phyloP scores from a whole-genome alignment of 2,329 filamentous ascomycete genomes.

The Epichloe sibirici region DNA sequence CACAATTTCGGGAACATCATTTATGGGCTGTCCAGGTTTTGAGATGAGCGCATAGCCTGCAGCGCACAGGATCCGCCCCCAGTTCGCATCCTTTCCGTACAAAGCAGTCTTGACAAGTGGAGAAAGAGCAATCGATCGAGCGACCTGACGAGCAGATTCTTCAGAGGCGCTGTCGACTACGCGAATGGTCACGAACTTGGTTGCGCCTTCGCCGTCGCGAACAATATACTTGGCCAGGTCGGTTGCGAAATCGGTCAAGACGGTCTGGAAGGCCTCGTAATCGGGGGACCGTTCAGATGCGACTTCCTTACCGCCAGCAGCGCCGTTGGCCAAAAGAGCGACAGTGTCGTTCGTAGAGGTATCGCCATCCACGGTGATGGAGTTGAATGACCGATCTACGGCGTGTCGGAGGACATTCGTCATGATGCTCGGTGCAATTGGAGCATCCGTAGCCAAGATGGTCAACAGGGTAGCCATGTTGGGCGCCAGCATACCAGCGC shows the following conservation, averaged over 20 bases:
- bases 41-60: slow-evolving; percentile 67
- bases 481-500: slow-evolving; percentile 97
- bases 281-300: slow-evolving; percentile 42
- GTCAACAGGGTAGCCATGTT: slow-evolving; percentile 96
- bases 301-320: slow-evolving; percentile 61
- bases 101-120: slow-evolving; percentile 94
- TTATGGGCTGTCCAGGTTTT: slow-evolving; percentile 42
- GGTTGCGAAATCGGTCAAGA: slow-evolving; percentile 66
- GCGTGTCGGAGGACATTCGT: slow-evolving; percentile 59
- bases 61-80: slow-evolving; percentile 92
- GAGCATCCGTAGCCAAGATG: slow-evolving; percentile 83
- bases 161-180: slow-evolving; percentile 63
- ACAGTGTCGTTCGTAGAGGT: slow-evolving; percentile 97
- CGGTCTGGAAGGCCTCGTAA: slow-evolving; percentile 55
- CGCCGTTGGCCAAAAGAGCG: slow-evolving; percentile 88
- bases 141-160: slow-evolving; percentile 63
- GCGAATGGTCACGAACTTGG: slow-evolving; percentile 91
- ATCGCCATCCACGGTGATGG: slow-evolving; percentile 92
- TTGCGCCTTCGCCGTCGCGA: slow-evolving; percentile 91
- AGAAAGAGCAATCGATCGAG: slow-evolving; percentile 77
- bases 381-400: slow-evolving; percentile 82
- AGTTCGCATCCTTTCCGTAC: slow-evolving; percentile 96
- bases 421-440: slow-evolving; percentile 57
- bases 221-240: slow-evolving; percentile 88
- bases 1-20: slow-evolving; percentile 50